Conservation (phyloP, 2,329 filamentous ascomycete species). For the Eurotiales sp. region DNA sequence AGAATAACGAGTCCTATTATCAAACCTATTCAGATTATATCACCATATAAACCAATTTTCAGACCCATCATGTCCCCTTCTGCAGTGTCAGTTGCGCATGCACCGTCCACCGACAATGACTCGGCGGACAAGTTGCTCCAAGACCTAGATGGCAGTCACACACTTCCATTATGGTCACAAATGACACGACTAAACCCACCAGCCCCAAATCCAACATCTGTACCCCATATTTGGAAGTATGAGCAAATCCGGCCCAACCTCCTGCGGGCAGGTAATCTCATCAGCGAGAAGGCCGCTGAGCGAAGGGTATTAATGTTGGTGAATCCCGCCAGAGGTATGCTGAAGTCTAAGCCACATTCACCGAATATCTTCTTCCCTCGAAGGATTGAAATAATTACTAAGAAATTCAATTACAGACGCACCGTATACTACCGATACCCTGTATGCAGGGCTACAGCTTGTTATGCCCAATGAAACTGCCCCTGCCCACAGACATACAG, state of each 20-base stretch:
- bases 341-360: background rate
- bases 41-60: no score
- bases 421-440: slow-evolving; percentile 56
- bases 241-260: slow-evolving; percentile 32
- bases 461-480: slow-evolving; percentile 56
- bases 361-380: background rate
- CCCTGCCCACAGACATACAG: slow-evolving; percentile 54
- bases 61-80: background rate
- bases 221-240: slow-evolving; percentile 39
- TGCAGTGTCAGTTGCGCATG: no score
- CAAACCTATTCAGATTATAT: no score
- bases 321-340: slow-evolving; percentile 33
- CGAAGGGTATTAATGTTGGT: slow-evolving; percentile 40
- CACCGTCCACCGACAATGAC: no score
- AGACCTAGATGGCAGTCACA: slow-evolving; percentile 21
- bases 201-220: slow-evolving; percentile 41
- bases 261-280: slow-evolving; percentile 33
- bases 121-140: slow-evolving; percentile 18
- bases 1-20: no score
- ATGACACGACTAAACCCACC: slow-evolving; percentile 49
- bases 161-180: slow-evolving; percentile 47
- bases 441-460: slow-evolving; percentile 56
- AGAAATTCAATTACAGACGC: slow-evolving; percentile 32
- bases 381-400: background rate
- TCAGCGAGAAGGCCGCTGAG: slow-evolving; percentile 37